phyloP scores from a whole-genome alignment of 1,284 basidiomycete genomes.

The Wallemia hederae region DNA sequence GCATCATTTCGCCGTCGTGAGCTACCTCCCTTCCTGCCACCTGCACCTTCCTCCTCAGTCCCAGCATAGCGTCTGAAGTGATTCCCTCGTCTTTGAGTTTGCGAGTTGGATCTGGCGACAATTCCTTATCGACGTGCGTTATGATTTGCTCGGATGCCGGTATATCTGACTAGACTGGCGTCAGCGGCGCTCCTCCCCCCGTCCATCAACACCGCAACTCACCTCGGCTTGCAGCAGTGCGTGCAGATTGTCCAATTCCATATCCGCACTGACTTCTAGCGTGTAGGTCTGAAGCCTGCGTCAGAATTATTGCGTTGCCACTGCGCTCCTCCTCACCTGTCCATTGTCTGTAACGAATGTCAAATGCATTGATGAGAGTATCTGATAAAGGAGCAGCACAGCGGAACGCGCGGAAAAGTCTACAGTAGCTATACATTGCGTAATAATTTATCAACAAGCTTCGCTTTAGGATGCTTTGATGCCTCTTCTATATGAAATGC shows the following conservation, averaged over 20 bases:
- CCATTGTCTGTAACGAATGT: constrained; percentile 56
- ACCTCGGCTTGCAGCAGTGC: constrained; percentile 74
- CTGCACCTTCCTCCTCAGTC: constrained; percentile 31
- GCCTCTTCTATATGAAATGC: too few species aligned
- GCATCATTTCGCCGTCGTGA: constrained; percentile 69
- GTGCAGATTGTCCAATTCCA: constrained; percentile 66
- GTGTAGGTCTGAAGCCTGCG: constrained; percentile 24
- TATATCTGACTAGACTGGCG: constrained; percentile 31
- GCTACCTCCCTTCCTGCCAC: constrained; percentile 29
- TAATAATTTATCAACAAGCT: too few species aligned
- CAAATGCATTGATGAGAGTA: constrained; percentile 31
- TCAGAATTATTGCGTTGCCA: not conserved
- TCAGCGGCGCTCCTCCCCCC: constrained; percentile 11
- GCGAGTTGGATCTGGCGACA: constrained; percentile 26
- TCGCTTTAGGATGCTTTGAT: too few species aligned
- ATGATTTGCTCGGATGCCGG: constrained; percentile 38
- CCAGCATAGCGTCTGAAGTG: constrained; percentile 30
- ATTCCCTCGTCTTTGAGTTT: constrained; percentile 36
- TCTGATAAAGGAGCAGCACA: constrained; percentile 2
- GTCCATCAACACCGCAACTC: constrained; percentile 14
- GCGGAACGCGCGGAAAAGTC: too few species aligned
- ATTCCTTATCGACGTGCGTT: constrained; percentile 30
- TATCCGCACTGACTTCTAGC: constrained; percentile 55
- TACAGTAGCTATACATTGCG: too few species aligned
- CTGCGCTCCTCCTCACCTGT: not conserved